A percentile compares a stretch with the other conserved stretches of the same genome.
Conservation (phyloP, 345 rosid species). For the Physaria fendleri region DNA sequence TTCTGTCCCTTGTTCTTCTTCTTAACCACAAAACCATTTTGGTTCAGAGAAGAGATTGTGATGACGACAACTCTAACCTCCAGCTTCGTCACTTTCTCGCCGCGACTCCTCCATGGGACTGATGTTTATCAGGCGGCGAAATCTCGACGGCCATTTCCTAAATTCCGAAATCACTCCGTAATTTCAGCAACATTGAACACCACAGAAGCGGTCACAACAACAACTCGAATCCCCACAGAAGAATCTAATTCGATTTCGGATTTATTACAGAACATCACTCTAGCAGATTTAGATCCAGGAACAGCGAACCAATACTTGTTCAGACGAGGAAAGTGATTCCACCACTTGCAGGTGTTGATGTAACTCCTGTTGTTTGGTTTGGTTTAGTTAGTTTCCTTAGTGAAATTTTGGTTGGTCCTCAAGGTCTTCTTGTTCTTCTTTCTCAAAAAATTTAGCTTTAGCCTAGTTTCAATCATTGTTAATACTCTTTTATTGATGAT, state of each 20-base stretch:
- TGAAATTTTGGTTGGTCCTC: constrained; percentile 84
- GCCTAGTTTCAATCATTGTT: too few species aligned
- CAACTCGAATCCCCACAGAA: neutral
- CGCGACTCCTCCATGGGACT: too few species aligned
- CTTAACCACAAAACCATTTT: too few species aligned
- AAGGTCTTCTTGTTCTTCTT: constrained; percentile 86
- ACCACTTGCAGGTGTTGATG: constrained; percentile 87
- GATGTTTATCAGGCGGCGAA: constrained; percentile 16
- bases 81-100: too few species aligned
- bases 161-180: neutral
- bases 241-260: constrained; percentile 16
- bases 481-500: too few species aligned
- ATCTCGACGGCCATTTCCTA: neutral
- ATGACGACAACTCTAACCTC: too few species aligned
- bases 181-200: constrained; percentile 12
- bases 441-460: constrained; percentile 67
- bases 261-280: constrained; percentile 20
- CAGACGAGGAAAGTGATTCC: constrained; percentile 76
- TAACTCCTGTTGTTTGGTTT: constrained; percentile 88
- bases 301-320: constrained; percentile 68
- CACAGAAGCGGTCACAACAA: constrained; percentile 11
- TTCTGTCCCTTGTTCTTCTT: too few species aligned
- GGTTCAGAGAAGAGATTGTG: too few species aligned
- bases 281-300: constrained; percentile 69
- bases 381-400: constrained; percentile 76